A percentile compares a stretch with the other conserved stretches of the same genome.
These are phyloP conservation scores for Globisporangium irregulare DNA, from an alignment of 352 stramenopile genomes.

Conservation along the genomic window DNA sequence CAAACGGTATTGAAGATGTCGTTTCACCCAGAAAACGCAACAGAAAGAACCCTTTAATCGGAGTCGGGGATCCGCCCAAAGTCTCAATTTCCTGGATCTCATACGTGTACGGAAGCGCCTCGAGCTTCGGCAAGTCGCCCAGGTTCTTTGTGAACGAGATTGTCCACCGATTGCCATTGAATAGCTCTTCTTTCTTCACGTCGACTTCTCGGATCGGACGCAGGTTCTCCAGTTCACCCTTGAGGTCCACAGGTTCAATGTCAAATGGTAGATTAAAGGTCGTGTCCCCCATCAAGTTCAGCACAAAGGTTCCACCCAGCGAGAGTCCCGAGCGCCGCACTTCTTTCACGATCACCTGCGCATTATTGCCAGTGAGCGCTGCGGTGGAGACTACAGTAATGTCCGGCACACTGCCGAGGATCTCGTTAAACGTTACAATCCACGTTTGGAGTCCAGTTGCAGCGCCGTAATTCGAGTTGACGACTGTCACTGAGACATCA, in stretches of 20 bases:
- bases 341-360: slow-evolving; percentile 60
- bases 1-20: slow-evolving; percentile 80
- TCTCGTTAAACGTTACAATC: slow-evolving; percentile 92
- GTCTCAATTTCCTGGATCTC: slow-evolving; percentile 93
- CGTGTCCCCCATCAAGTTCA: slow-evolving; percentile 90
- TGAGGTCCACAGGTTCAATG: slow-evolving; percentile 81
- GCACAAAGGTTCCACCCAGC: slow-evolving; percentile 90
- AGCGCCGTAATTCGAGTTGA: slow-evolving; percentile 46
- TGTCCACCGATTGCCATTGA: slow-evolving; percentile 90
- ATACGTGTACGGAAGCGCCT: slow-evolving; percentile 87
- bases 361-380: slow-evolving; percentile 54
- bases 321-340: slow-evolving; percentile 75
- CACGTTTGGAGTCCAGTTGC: slow-evolving; percentile 56
- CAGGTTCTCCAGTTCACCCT: slow-evolving; percentile 80
- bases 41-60: slow-evolving; percentile 88
- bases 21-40: slow-evolving; percentile 79
- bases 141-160: slow-evolving; percentile 96
- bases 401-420: slow-evolving; percentile 86
- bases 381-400: slow-evolving; percentile 64
- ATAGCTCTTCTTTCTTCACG: slow-evolving; percentile 61
- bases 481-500: slow-evolving; percentile 57
- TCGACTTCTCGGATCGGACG: slow-evolving; percentile 59
- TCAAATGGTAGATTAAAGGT: slow-evolving; percentile 92
- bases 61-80: slow-evolving; percentile 89
- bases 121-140: slow-evolving; percentile 91